Base-by-base conservation (phyloP, 176 grass and related monocot genomes). In the Tuctoria greenei region DNA sequence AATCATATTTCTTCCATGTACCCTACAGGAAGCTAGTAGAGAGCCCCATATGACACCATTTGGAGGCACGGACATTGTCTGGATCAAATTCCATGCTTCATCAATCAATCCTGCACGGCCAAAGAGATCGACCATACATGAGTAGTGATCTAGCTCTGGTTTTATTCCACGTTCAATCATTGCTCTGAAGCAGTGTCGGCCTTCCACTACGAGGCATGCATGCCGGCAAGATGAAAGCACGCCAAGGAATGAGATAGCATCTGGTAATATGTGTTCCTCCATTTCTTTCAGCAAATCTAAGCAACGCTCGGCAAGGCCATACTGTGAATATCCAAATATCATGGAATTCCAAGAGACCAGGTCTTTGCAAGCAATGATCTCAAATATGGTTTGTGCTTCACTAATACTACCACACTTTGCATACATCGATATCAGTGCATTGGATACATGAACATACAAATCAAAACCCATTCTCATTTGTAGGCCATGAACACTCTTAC, bases 41-140 rank as follows among this genome's bases (percentile, higher is more conserved):
- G 87, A 83, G 31, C 84, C 82, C 87, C 91, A 93, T 79, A 93
- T 75, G 15, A 86, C 50, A 7, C 69, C 87, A 57, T 89, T 86
- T 35, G 87, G 63, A 41, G 66, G 39, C 6, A 62, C 37, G 2
- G 84, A 77, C 87, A 90, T 87, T 2, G 42, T 62, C 66, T 73
- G 55, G 65, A 90, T 82, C 64, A 93, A 60, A 59, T 82, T 57
- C 43, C 79, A 79, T 5, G 87, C 81, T 84, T 93, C 84, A 66
- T 90, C 73, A 51, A 87, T 10, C 60, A 84, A 55, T 12, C 87
- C 91, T 75, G 84, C 84, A 66, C 81, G 81, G 2, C 84, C 84
- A 11, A 93, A 78, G 39, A 93, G 87, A 69, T 93, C 91, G 2
- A 93, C 81, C 81, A 90, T 79, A 50, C 91, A 93, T 24, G 84